Conservation (phyloP, 306 rosid genomes). For the Malus fusca region DNA sequence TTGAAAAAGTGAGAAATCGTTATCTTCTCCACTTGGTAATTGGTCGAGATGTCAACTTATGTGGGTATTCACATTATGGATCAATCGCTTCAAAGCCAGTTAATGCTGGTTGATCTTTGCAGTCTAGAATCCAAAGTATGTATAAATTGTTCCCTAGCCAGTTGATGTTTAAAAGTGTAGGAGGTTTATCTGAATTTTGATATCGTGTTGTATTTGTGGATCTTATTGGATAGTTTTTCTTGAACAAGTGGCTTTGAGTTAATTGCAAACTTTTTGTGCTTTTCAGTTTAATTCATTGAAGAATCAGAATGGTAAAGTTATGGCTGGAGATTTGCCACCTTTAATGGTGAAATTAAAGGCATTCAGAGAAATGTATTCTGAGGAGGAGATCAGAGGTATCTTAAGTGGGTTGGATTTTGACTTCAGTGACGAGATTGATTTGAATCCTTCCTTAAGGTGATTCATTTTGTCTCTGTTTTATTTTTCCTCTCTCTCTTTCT, state of each 20-base stretch:
- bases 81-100: conserved; percentile 88
- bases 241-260: not conserved
- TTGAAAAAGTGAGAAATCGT: conserved; percentile 3
- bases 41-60: conserved; percentile 62
- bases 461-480: conserved; percentile 14
- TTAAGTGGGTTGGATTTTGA: conserved; percentile 52
- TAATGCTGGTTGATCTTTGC: conserved; percentile 91
- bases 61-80: conserved; percentile 77
- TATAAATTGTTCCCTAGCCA: not conserved
- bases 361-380: no score
- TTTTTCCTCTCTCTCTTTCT: not conserved
- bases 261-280: conserved; percentile 9
- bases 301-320: conserved; percentile 70
- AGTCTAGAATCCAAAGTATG: conserved; percentile 55
- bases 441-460: conserved; percentile 29
- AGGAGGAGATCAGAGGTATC: no score
- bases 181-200: conserved; percentile 7
- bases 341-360: no score
- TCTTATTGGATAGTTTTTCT: conserved; percentile 2
- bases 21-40: conserved; percentile 10
- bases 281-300: conserved; percentile 49
- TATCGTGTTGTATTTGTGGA: not conserved
- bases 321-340: conserved; percentile 56
- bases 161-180: not conserved
- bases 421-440: conserved; percentile 7